phyloP scores from a whole-genome alignment of 1,284 basidiomycete genomes.

The Ganoderma leucocontextum region DNA sequence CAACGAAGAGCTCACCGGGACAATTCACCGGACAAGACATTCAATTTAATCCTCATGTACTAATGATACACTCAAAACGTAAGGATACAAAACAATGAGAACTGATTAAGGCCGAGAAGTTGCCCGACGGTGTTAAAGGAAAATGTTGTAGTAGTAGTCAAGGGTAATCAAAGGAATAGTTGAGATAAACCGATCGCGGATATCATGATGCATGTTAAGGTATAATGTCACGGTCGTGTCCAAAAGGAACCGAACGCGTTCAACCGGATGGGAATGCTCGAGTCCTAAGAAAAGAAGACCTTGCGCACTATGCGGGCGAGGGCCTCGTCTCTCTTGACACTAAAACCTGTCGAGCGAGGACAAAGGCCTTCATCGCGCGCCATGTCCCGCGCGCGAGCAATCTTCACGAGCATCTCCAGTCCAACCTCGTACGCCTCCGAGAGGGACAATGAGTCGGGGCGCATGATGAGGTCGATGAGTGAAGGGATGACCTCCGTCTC shows the following conservation, averaged over 20 bases:
- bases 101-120: neutral
- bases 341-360: conserved; percentile 12
- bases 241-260: neutral
- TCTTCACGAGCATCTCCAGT: conserved; percentile 21
- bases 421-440: conserved; percentile 25
- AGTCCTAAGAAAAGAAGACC: conserved; percentile 13
- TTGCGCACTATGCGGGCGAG: conserved; percentile 15
- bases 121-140: neutral
- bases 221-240: neutral
- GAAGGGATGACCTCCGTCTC: conserved; percentile 23
- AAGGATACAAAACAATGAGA: neutral
- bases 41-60: neutral
- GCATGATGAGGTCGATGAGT: conserved; percentile 27
- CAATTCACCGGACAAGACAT: neutral
- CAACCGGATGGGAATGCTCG: neutral
- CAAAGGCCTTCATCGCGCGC: conserved; percentile 20
- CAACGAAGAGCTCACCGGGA: neutral
- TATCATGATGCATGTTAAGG: neutral
- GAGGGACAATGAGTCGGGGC: conserved; percentile 23
- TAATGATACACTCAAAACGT: conserved; percentile 4
- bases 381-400: conserved; percentile 24
- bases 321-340: conserved; percentile 9
- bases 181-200: neutral
- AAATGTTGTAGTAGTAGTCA: neutral
- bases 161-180: neutral